Evolutionary conservation across 345 rosid genomes (phyloP), one percentile per base, ranked within the genome.

Genomic region (Rhizophora apiculata): DNA sequence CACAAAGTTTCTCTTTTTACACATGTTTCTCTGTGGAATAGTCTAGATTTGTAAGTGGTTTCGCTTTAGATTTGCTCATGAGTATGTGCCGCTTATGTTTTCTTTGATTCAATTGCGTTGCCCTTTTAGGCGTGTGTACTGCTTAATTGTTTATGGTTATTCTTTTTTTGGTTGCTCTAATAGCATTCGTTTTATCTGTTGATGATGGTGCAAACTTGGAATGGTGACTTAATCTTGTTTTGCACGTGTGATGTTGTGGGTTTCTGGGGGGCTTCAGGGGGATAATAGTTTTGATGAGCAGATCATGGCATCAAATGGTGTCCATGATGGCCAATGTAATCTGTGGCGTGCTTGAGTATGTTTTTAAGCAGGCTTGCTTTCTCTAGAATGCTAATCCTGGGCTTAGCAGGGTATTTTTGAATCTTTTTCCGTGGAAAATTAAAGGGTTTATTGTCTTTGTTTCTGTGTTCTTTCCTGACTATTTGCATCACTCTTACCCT

Each of bases 11-110:
- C 37, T 53, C 37, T 55, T 27, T 31, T 71, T 27, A 31, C 27
- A 1, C 36, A 1, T 21, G 21, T 8, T 21, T 29, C 30, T 65
- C 54, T 19, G 32, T 61, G 79, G 62, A 76, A 69, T 71, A 72
- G 74, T 34, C 74, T 63, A 76, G 65, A 65, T 65, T 60, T 65
- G 15, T 62, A 49, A 49, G 19, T 49, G 2, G 63, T 10, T 59
- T 34, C 10, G 19, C 63, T 63, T 20, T 24, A 20, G 68, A 63
- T 71, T 52, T 72, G 61, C 68, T 37, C 65, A 36, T 46, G 69
- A 32, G 64, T 3, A 4, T 24, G 1, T 4, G 13, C 29, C 0
- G 49, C 3, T 43, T 3, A 13, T 43, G 49, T 11, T 13, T 43
- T 43, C 15, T 19, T 55, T 22, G 6, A 27, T 21, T 11, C 7